phyloP scores from a whole-genome alignment of 2,329 filamentous ascomycete genomes.

The Chalara sp. region DNA sequence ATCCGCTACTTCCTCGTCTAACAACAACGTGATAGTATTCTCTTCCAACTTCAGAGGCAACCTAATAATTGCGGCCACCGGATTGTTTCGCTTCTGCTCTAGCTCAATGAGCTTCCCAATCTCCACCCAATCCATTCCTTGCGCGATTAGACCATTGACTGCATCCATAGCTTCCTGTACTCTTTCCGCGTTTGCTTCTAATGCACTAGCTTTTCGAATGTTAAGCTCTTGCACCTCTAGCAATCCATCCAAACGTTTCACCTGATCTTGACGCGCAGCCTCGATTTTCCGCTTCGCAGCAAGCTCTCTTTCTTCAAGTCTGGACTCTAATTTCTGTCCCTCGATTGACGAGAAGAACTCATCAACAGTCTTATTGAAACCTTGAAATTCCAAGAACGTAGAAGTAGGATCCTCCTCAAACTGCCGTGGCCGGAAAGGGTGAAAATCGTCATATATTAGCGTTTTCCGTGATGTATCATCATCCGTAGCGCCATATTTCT shows the following conservation, averaged over 20 bases:
- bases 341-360: conserved; percentile 97
- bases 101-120: conserved; percentile 83
- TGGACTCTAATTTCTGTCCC: conserved; percentile 83
- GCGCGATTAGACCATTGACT: conserved; percentile 82
- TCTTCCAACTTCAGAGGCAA: conserved; percentile 85
- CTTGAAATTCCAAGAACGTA: conserved; percentile 68
- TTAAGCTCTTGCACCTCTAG: conserved; percentile 78
- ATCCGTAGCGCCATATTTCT: conserved; percentile 29
- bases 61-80: conserved; percentile 81
- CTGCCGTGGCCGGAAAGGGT: conserved; percentile 81
- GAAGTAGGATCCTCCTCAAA: conserved; percentile 61
- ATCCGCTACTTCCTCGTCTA: conserved; percentile 58
- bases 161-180: conserved; percentile 91
- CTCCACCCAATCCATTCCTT: conserved; percentile 97
- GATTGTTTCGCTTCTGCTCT: conserved; percentile 74
- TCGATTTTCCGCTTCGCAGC: conserved; percentile 79
- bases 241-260: conserved; percentile 75
- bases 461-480: conserved; percentile 26
- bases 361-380: conserved; percentile 89
- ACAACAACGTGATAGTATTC: conserved; percentile 73
- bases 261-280: conserved; percentile 75
- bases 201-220: conserved; percentile 75
- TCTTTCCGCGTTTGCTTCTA: conserved; percentile 82
- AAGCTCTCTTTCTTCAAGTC: conserved; percentile 74
- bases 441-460: conserved; percentile 87